A percentile compares a stretch with the other conserved stretches of the same genome.
Evolutionary conservation across 352 stramenopile species (phyloP).

Genomic region (Phytopythium delawarense): DNA sequence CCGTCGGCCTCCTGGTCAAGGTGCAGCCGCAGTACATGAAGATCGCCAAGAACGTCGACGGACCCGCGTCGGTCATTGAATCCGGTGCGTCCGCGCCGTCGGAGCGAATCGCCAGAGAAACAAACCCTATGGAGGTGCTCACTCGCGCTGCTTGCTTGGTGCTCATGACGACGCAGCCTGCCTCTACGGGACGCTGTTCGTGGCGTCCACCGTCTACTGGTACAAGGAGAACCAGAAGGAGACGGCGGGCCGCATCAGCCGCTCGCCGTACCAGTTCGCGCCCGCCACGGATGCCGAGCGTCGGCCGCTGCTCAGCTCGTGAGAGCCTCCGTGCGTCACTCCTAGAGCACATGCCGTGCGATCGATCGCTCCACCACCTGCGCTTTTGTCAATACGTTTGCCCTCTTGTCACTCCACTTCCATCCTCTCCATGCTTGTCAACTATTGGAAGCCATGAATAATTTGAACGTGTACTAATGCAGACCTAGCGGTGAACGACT

Average conservation of each 20-base stretch:
- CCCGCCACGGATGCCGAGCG: constrained; percentile 48
- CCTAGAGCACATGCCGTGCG: background rate
- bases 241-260: constrained; percentile 13
- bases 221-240: constrained; percentile 68
- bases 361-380: background rate
- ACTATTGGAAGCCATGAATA: background rate
- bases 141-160: background rate
- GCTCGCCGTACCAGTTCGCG: constrained; percentile 36
- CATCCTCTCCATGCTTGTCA: background rate
- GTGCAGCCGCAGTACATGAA: constrained; percentile 84
- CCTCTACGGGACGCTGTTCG: constrained; percentile 68
- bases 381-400: background rate
- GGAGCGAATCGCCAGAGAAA: too few relatives aligned
- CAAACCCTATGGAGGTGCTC: too few relatives aligned
- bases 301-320: constrained; percentile 58
- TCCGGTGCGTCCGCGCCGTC: constrained; percentile 20
- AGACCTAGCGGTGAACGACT: background rate
- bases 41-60: constrained; percentile 64
- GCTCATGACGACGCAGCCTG: constrained; percentile 21
- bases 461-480: background rate
- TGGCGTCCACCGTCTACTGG: constrained; percentile 63
- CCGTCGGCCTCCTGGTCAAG: constrained; percentile 64
- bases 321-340: constrained; percentile 5
- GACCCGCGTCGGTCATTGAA: constrained; percentile 63
- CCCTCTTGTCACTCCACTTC: background rate